Conservation (phyloP, 2,329 filamentous ascomycete species). For the Capronia americana region DNA sequence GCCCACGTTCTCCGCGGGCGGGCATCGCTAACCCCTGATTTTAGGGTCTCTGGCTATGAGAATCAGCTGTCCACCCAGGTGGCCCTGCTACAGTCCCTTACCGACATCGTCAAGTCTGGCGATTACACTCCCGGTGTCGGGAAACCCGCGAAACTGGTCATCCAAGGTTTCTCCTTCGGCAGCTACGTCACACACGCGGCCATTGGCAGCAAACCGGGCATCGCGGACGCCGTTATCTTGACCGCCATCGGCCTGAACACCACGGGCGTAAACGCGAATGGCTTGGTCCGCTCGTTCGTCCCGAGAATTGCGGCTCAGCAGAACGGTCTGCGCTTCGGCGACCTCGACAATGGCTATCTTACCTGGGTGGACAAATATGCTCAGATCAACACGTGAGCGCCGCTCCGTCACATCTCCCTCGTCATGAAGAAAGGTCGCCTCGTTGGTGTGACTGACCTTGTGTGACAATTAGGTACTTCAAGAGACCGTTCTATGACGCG, state of each 20-base stretch:
- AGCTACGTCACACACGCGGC: conserved; percentile 40
- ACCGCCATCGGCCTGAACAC: conserved; percentile 40
- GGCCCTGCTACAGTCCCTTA: conserved; percentile 36
- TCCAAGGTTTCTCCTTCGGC: conserved; percentile 43
- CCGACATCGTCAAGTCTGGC: conserved; percentile 33
- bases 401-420: no score
- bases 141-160: conserved; percentile 36
- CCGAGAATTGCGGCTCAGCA: conserved; percentile 26
- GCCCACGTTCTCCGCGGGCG: conserved; percentile 19
- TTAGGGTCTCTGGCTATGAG: conserved; percentile 33
- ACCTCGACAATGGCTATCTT: conserved; percentile 41
- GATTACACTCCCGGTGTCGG: conserved; percentile 32
- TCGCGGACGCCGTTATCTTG: conserved; percentile 33
- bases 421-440: conserved; percentile 7
- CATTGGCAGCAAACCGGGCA: conserved; percentile 31
- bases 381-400: conserved; percentile 36
- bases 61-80: conserved; percentile 38
- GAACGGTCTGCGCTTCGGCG: conserved; percentile 24
- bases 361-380: conserved; percentile 41
- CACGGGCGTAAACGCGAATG: conserved; percentile 32
- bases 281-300: conserved; percentile 30
- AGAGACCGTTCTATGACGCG: conserved; percentile 35
- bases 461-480: conserved; percentile 31
- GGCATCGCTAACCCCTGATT: conserved; percentile 14
- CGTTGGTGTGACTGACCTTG: neutral